phyloP scores from a whole-genome alignment of 2,329 filamentous ascomycete genomes.

The Scytalidium sp. region DNA sequence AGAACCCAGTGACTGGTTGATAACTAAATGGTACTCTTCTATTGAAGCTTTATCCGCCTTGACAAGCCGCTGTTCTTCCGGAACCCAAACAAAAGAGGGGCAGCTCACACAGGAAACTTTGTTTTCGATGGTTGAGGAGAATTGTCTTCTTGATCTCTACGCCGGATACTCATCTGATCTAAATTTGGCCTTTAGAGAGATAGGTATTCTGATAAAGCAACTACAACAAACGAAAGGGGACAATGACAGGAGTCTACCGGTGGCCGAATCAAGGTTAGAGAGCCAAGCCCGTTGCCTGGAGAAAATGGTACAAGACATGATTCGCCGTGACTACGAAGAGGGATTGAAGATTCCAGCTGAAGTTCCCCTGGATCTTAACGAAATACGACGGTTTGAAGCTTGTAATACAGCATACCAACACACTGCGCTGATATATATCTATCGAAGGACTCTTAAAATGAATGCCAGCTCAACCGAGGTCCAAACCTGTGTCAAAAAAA shows the following conservation, averaged over 20 bases:
- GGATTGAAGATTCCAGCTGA: conserved; percentile 28
- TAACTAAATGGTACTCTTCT: conserved; percentile 35
- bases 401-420: conserved; percentile 41
- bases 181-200: conserved; percentile 34
- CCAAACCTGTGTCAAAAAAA: conserved; percentile 23
- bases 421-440: conserved; percentile 38
- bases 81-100: not conserved
- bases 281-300: conserved; percentile 31
- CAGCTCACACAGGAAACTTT: not conserved
- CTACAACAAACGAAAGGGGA: conserved; percentile 19
- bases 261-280: conserved; percentile 19
- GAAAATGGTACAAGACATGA: conserved; percentile 29
- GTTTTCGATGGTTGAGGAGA: not conserved
- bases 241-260: conserved; percentile 8
- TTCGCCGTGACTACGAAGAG: conserved; percentile 24
- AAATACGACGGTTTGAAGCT: conserved; percentile 31
- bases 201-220: conserved; percentile 32
- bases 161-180: conserved; percentile 38
- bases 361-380: conserved; percentile 8
- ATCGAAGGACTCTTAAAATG: conserved; percentile 32
- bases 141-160: conserved; percentile 31
- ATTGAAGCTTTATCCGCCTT: conserved; percentile 38
- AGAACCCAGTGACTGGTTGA: not conserved
- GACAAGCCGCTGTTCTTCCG: not conserved
- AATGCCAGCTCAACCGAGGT: conserved; percentile 10